A percentile compares a stretch with the other conserved stretches of the same genome.
Conservation (phyloP, 805 yeast species). For the Schizosaccharomyces cryophilus region DNA sequence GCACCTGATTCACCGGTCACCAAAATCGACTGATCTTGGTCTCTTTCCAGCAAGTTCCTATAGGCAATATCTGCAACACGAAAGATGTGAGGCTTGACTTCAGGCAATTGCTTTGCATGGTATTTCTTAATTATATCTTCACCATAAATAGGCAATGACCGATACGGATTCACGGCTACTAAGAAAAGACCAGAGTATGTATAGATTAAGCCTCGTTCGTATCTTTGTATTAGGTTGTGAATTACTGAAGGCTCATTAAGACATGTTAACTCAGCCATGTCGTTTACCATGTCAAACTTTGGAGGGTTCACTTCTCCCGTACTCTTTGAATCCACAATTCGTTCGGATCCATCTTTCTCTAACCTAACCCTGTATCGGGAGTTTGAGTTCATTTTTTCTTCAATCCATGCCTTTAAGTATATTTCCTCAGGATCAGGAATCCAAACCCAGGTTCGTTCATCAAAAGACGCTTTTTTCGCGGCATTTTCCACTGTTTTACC, state of each 20-base stretch:
- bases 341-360: neutral
- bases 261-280: slow-evolving; percentile 87
- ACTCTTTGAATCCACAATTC: neutral
- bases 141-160: slow-evolving; percentile 44
- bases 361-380: neutral
- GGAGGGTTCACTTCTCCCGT: slow-evolving; percentile 42
- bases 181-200: slow-evolving; percentile 87
- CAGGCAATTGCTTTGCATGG: slow-evolving; percentile 18
- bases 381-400: neutral
- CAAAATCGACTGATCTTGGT: slow-evolving; percentile 56
- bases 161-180: slow-evolving; percentile 88
- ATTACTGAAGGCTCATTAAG: slow-evolving; percentile 87
- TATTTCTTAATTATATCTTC: slow-evolving; percentile 31
- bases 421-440: neutral
- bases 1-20: slow-evolving; percentile 99
- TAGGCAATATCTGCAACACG: slow-evolving; percentile 74
- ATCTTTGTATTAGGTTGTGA: slow-evolving; percentile 54
- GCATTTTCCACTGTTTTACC: neutral
- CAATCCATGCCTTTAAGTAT: neutral
- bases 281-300: slow-evolving; percentile 72
- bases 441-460: neutral
- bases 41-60: slow-evolving; percentile 27
- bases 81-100: slow-evolving; percentile 58
- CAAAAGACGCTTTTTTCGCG: neutral
- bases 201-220: slow-evolving; percentile 44